phyloP scores from a whole-genome alignment of 1,284 basidiomycete species.

The Moesziomyces sp. region DNA sequence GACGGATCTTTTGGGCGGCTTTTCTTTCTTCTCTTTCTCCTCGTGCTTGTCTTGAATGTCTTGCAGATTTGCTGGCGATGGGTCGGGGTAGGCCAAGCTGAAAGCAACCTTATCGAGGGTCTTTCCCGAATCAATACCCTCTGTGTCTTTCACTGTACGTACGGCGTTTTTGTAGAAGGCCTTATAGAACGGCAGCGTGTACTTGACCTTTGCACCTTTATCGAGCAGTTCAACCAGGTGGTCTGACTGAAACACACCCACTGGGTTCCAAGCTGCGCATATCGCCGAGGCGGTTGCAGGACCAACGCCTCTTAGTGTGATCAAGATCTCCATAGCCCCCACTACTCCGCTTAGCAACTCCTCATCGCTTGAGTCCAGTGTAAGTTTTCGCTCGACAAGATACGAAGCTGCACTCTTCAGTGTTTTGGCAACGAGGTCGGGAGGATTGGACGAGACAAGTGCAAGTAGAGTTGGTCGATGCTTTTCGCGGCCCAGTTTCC shows the following conservation, averaged over 20 bases:
- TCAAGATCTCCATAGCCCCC: slow-evolving; percentile 20
- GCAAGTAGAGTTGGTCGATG: slow-evolving; percentile 22
- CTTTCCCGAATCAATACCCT: slow-evolving; percentile 6
- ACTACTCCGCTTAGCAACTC: not conserved
- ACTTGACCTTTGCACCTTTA: slow-evolving; percentile 4
- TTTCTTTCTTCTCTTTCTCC: too few relatives aligned
- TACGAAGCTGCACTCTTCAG: slow-evolving; percentile 1
- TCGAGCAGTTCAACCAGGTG: slow-evolving; percentile 11
- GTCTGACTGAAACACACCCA: slow-evolving; percentile 25
- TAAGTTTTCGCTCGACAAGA: not conserved
- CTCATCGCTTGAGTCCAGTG: not conserved
- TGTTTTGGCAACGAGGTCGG: not conserved
- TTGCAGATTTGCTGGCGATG: too few relatives aligned
- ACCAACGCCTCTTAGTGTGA: slow-evolving; percentile 26
- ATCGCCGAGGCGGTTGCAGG: slow-evolving; percentile 38
- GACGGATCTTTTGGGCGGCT: too few relatives aligned
- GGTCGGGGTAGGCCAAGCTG: too few relatives aligned
- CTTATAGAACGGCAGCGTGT: slow-evolving; percentile 18
- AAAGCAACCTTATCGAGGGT: slow-evolving; percentile 18
- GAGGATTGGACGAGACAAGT: slow-evolving; percentile 17
- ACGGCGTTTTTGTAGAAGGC: slow-evolving; percentile 10
- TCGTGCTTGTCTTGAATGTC: too few relatives aligned
- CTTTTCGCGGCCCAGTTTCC: slow-evolving; percentile 40
- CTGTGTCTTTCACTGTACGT: not conserved
- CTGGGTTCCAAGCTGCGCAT: slow-evolving; percentile 9